These are phyloP conservation scores for Phallus indusiatus DNA, from an alignment of 768 basidiomycete species.

Conservation along the genomic window DNA sequence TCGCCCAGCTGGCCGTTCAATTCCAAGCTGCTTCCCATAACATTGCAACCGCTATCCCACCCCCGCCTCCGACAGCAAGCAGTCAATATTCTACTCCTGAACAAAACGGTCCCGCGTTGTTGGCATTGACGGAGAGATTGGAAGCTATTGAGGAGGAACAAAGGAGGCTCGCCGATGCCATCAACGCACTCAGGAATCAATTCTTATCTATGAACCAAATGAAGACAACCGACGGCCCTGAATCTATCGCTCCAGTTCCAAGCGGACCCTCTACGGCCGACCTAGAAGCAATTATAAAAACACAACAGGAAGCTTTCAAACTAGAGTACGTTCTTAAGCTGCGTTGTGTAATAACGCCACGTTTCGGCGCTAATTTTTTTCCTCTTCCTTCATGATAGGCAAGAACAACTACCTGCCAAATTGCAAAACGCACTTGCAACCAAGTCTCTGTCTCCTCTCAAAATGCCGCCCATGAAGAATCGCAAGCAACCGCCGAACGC, in stretches of 20 bases:
- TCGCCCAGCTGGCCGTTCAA: conserved; percentile 31
- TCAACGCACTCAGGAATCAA: conserved; percentile 22
- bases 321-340: conserved; percentile 23
- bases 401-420: conserved; percentile 27
- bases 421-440: conserved; percentile 27
- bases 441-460: conserved; percentile 23
- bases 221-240: conserved; percentile 1
- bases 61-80: conserved; percentile 14
- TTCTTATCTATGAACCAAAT: conserved; percentile 10
- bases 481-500: conserved; percentile 29
- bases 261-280: conserved; percentile 7
- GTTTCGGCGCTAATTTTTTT: neutral
- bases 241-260: neutral
- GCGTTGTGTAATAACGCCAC: neutral
- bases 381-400: conserved; percentile 16
- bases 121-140: conserved; percentile 18
- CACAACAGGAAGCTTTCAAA: conserved; percentile 21
- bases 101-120: conserved; percentile 9
- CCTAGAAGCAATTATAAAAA: conserved; percentile 26
- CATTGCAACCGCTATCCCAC: conserved; percentile 21
- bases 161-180: conserved; percentile 22
- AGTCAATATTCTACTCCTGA: neutral
- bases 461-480: conserved; percentile 21
- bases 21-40: conserved; percentile 32
- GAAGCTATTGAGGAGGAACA: conserved; percentile 27